phyloP scores from a whole-genome alignment of 352 stramenopile species.

The Globisporangium mamillatum region DNA sequence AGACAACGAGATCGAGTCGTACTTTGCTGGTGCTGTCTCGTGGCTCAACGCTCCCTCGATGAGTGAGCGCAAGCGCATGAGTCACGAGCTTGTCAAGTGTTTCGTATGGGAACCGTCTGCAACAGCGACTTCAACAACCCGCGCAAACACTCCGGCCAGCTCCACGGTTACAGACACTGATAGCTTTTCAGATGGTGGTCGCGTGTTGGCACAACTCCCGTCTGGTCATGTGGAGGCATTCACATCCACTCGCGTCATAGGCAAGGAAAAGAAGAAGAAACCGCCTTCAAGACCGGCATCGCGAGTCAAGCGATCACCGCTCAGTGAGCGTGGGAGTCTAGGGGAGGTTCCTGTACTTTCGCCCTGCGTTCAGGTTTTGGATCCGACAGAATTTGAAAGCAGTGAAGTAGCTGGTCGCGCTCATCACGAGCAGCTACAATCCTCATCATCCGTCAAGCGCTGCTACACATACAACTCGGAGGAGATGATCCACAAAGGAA shows the following conservation, averaged over 20 bases:
- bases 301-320: constrained; percentile 27
- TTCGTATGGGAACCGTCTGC: constrained; percentile 32
- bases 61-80: constrained; percentile 17
- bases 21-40: constrained; percentile 23
- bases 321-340: constrained; percentile 20
- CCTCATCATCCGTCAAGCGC: not conserved
- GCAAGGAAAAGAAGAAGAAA: constrained; percentile 11
- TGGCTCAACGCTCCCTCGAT: constrained; percentile 30
- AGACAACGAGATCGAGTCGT: constrained; percentile 59
- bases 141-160: not conserved
- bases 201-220: constrained; percentile 31
- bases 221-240: constrained; percentile 24
- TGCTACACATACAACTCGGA: constrained; percentile 55
- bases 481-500: constrained; percentile 56
- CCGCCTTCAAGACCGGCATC: not conserved
- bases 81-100: constrained; percentile 25
- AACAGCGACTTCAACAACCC: not conserved
- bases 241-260: constrained; percentile 9
- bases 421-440: not conserved
- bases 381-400: constrained; percentile 19
- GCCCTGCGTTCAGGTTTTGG: constrained; percentile 48
- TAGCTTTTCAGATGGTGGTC: constrained; percentile 6
- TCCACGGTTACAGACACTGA: not conserved
- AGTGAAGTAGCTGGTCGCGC: not conserved
- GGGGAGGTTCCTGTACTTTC: constrained; percentile 18